Evolutionary conservation across 2,329 filamentous ascomycete genomes (phyloP).

Genomic region (Thelonectria blattea): DNA sequence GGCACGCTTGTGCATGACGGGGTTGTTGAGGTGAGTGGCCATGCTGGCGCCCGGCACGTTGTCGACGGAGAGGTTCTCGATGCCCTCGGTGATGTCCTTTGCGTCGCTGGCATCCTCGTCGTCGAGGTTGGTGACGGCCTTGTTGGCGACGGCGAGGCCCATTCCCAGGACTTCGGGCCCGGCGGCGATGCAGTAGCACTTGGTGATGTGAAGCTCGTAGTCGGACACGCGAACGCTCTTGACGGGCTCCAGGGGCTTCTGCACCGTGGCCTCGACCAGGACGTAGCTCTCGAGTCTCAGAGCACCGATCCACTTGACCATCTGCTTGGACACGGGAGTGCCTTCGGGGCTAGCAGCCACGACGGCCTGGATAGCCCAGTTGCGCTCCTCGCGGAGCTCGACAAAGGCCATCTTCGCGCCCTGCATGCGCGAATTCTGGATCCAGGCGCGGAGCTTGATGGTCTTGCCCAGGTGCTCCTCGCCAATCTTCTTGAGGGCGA

Average conservation of each 20-base stretch:
- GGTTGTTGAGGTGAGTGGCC: constrained; percentile 87
- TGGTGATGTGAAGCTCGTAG: constrained; percentile 86
- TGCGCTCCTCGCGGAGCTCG: constrained; percentile 77
- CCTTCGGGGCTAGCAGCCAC: constrained; percentile 71
- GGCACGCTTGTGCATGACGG: constrained; percentile 88
- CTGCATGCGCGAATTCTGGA: constrained; percentile 88
- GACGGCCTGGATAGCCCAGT: constrained; percentile 84
- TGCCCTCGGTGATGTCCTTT: constrained; percentile 52
- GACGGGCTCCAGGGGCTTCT: constrained; percentile 84
- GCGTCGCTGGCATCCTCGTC: constrained; percentile 57
- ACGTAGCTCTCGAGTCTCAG: constrained; percentile 84
- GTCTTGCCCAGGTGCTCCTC: constrained; percentile 72
- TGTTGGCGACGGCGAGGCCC: constrained; percentile 61
- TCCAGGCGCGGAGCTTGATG: constrained; percentile 77
- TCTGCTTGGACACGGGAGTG: constrained; percentile 74
- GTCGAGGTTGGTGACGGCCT: constrained; percentile 62
- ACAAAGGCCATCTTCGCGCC: constrained; percentile 91
- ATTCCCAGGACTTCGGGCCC: constrained; percentile 64
- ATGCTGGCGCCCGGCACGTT: constrained; percentile 76
- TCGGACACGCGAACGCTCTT: constrained; percentile 83
- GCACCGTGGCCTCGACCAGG: constrained; percentile 78
- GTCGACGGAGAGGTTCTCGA: constrained; percentile 49
- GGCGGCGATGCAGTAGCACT: constrained; percentile 78
- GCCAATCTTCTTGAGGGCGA: constrained; percentile 67
- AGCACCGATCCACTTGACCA: constrained; percentile 89